These are phyloP conservation scores for Diplosphaera chodatii DNA, from an alignment of 139 green algal genomes.

Conservation along the genomic window DNA sequence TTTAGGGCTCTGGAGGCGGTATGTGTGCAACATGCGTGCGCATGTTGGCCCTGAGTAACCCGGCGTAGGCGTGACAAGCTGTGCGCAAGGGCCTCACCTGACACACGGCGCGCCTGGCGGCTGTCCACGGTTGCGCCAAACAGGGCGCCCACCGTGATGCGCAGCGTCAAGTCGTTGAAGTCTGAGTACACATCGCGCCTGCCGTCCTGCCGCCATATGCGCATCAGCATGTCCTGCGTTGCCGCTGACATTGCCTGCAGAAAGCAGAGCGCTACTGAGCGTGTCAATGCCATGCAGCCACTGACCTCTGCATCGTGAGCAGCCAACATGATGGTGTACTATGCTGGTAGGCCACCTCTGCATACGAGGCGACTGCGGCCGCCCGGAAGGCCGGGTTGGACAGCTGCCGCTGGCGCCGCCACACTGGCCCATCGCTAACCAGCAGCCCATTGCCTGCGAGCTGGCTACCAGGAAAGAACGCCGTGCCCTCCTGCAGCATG, in stretches of 20 bases:
- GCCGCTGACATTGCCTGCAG: slow-evolving; percentile 21
- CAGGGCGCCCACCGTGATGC: slow-evolving; percentile 66
- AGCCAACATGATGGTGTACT: no score
- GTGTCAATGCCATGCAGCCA: no score
- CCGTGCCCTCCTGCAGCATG: slow-evolving; percentile 76
- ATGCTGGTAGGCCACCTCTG: slow-evolving; percentile 10
- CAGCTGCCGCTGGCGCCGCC: slow-evolving; percentile 73
- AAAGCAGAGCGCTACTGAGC: no score
- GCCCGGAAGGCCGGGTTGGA: slow-evolving; percentile 77
- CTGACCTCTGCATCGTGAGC: no score
- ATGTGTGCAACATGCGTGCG: no score
- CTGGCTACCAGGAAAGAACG: slow-evolving; percentile 79
- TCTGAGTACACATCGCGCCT: slow-evolving; percentile 61
- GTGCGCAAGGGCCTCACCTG: not conserved
- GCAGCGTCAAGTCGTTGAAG: slow-evolving; percentile 83
- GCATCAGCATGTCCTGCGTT: slow-evolving; percentile 15
- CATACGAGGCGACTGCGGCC: slow-evolving; percentile 56
- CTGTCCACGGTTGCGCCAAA: slow-evolving; percentile 46
- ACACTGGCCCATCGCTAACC: slow-evolving; percentile 73
- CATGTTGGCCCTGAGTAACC: no score
- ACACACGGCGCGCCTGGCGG: not conserved
- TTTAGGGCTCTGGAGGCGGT: no score
- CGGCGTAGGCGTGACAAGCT: no score
- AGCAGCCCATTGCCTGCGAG: slow-evolving; percentile 79
- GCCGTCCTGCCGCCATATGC: slow-evolving; percentile 21